These are phyloP conservation scores for Fusarium decemcellulare DNA, from an alignment of 2,329 filamentous ascomycete species.

Conservation along the genomic window DNA sequence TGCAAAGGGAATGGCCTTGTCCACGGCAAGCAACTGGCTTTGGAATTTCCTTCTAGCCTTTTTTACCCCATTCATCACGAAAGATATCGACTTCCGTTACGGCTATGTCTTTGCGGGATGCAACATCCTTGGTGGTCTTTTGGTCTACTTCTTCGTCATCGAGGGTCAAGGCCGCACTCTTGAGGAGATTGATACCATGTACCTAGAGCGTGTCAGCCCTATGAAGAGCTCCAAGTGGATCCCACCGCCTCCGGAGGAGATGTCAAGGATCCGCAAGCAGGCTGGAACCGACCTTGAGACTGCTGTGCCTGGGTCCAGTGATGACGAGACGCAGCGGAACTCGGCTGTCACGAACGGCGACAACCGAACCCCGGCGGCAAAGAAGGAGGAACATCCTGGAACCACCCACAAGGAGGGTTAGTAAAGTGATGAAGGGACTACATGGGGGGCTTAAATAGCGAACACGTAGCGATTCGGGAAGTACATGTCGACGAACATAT, in stretches of 20 bases:
- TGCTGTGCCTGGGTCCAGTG: conserved; percentile 21
- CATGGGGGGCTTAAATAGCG: neutral
- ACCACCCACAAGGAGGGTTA: conserved; percentile 23
- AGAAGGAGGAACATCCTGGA: conserved; percentile 35
- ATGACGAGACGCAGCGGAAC: conserved; percentile 34
- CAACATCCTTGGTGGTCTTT: conserved; percentile 72
- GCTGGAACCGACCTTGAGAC: conserved; percentile 57
- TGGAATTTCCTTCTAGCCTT: conserved; percentile 85
- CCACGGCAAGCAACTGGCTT: conserved; percentile 75
- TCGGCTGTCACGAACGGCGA: conserved; percentile 22
- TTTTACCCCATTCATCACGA: conserved; percentile 85
- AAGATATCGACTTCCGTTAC: conserved; percentile 78
- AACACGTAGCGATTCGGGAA: too few relatives aligned
- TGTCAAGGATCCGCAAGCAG: conserved; percentile 57
- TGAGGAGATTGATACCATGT: conserved; percentile 87
- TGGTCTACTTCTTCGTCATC: conserved; percentile 85
- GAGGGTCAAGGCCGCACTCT: conserved; percentile 81
- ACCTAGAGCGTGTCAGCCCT: conserved; percentile 74
- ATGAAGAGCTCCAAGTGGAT: conserved; percentile 72
- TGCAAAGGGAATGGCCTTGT: conserved; percentile 71
- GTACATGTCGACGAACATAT: too few relatives aligned
- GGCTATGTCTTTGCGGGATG: conserved; percentile 84
- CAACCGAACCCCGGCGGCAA: neutral
- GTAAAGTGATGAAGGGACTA: neutral
- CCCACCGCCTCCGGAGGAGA: conserved; percentile 59